Evolutionary conservation across 768 basidiomycete genomes (phyloP).

Genomic region (Mrakia frigida): DNA sequence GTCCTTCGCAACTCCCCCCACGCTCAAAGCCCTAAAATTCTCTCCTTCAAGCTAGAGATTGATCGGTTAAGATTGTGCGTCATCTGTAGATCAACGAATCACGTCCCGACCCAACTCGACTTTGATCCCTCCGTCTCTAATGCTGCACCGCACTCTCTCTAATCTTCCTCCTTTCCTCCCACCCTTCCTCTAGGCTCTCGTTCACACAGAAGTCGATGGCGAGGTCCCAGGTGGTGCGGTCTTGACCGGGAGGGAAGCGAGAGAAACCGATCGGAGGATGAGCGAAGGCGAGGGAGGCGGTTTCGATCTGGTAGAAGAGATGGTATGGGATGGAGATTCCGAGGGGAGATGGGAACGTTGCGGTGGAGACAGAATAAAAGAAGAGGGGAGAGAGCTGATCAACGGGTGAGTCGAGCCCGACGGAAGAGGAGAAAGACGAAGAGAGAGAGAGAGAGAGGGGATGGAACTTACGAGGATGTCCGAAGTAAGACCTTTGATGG

Average conservation of each 20-base stretch:
- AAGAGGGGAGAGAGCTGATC: too few species aligned
- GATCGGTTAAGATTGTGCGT: too few species aligned
- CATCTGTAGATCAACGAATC: too few species aligned
- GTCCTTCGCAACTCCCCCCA: too few species aligned
- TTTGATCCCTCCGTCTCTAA: neutral
- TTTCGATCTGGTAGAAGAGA: slow-evolving; percentile 22
- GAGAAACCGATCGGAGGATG: neutral
- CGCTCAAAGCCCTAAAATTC: too few species aligned
- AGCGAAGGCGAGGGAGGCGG: slow-evolving; percentile 18
- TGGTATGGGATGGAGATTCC: neutral
- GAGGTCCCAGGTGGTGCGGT: slow-evolving; percentile 14
- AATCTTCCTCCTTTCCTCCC: slow-evolving; percentile 23
- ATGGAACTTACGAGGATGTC: slow-evolving; percentile 28
- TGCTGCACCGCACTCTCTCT: slow-evolving; percentile 19
- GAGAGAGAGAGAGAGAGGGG: neutral
- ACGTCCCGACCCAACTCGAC: too few species aligned
- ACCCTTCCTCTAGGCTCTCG: slow-evolving; percentile 27
- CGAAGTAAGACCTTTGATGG: slow-evolving; percentile 30
- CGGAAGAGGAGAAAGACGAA: neutral
- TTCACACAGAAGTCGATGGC: neutral
- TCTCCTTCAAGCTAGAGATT: too few species aligned
- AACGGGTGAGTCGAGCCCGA: too few species aligned
- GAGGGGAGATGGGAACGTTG: too few species aligned
- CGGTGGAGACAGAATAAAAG: too few species aligned
- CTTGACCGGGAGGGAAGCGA: slow-evolving; percentile 16